Percentiles rank a stretch among this genome's conserved stretches.
phyloP scores from a whole-genome alignment of 768 basidiomycete species.

The Pleurotus sapidus region DNA sequence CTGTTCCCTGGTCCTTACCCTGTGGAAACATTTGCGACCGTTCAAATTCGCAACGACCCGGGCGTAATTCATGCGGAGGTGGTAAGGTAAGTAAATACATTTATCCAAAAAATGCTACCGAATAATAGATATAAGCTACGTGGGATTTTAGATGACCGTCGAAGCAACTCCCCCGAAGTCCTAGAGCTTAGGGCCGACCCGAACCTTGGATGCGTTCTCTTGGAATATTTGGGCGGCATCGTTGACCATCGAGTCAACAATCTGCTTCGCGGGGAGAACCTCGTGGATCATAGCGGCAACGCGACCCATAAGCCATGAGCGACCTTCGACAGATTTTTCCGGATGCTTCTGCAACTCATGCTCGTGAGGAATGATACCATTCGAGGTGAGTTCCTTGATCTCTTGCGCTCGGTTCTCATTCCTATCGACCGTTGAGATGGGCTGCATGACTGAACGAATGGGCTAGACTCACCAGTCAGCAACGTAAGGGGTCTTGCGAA shows the following conservation, averaged over 20 bases:
- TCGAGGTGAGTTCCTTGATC: slow-evolving; percentile 77
- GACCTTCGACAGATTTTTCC: slow-evolving; percentile 65
- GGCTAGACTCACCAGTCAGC: slow-evolving; percentile 63
- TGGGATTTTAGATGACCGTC: not conserved
- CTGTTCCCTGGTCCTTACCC: no score
- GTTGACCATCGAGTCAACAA: slow-evolving; percentile 73
- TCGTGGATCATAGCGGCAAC: slow-evolving; percentile 75
- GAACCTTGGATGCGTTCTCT: slow-evolving; percentile 31
- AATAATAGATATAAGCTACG: slow-evolving; percentile 9
- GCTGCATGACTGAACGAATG: no score
- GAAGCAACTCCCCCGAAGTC: no score
- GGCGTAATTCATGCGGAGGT: not conserved
- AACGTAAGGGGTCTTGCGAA: slow-evolving; percentile 81
- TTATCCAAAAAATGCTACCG: not conserved
- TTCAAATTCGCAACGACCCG: not conserved
- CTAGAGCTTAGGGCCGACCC: slow-evolving; percentile 48
- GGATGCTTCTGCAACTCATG: slow-evolving; percentile 77
- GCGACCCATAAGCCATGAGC: slow-evolving; percentile 82
- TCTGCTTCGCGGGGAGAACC: slow-evolving; percentile 76
- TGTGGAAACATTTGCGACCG: no score
- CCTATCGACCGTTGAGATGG: slow-evolving; percentile 33
- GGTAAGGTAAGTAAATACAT: not conserved
- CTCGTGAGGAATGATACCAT: slow-evolving; percentile 79
- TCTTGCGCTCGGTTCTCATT: slow-evolving; percentile 75
- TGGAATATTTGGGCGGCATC: slow-evolving; percentile 35